Conservation (phyloP, 768 basidiomycete genomes). For the Calvatia gigantea region DNA sequence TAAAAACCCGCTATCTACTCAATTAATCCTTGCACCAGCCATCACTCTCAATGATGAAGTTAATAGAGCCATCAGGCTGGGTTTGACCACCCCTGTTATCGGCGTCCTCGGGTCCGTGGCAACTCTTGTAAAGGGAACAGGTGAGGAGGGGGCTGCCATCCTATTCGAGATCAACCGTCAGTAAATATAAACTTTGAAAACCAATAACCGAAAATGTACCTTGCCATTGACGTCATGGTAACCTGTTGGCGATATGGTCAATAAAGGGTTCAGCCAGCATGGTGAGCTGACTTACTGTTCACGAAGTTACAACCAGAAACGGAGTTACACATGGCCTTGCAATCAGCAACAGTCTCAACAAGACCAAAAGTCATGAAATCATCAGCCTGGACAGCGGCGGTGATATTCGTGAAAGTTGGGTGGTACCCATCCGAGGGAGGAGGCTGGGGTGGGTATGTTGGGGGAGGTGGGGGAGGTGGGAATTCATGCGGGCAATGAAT, state of each 20-base stretch:
- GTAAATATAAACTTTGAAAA: not conserved
- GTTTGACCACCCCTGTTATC: slow-evolving; percentile 31
- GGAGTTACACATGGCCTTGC: slow-evolving; percentile 28
- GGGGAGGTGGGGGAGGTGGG: slow-evolving; percentile 23
- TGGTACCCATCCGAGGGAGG: slow-evolving; percentile 21
- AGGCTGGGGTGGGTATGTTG: slow-evolving; percentile 12
- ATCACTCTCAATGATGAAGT: slow-evolving; percentile 28
- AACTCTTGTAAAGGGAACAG: slow-evolving; percentile 29
- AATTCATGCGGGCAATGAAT: slow-evolving; percentile 26
- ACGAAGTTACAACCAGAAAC: slow-evolving; percentile 28
- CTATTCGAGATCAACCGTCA: slow-evolving; percentile 13
- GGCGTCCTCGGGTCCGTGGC: slow-evolving; percentile 24
- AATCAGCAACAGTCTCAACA: slow-evolving; percentile 29
- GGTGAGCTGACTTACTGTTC: slow-evolving; percentile 24
- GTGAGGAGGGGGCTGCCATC: slow-evolving; percentile 32
- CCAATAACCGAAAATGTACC: slow-evolving; percentile 18
- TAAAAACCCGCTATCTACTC: not conserved
- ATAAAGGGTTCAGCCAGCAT: not conserved
- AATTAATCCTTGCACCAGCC: slow-evolving; percentile 27
- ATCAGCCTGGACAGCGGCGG: slow-evolving; percentile 27
- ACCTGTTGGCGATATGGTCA: slow-evolving; percentile 15
- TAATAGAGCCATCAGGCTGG: slow-evolving; percentile 29
- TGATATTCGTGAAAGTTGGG: slow-evolving; percentile 25
- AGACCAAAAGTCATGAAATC: slow-evolving; percentile 33
- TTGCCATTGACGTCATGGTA: slow-evolving; percentile 36